Evolutionary conservation across 2,329 filamentous ascomycete species (phyloP).

Genomic region (Beauveria caledonica): DNA sequence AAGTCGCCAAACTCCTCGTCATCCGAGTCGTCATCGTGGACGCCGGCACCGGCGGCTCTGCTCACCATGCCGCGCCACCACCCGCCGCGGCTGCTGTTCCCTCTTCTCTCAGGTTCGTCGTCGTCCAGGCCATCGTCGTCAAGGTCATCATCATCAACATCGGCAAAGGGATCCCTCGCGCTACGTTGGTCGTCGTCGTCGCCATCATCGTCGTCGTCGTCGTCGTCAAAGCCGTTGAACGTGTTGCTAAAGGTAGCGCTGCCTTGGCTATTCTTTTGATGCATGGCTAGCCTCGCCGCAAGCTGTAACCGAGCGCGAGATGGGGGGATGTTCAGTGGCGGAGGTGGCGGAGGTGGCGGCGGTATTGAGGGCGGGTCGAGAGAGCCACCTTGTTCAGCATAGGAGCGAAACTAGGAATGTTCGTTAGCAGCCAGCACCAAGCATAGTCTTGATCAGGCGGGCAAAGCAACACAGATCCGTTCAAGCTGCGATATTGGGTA

Average conservation of each 20-base stretch:
- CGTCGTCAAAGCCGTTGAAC: slow-evolving; percentile 45
- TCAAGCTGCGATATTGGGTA: slow-evolving; percentile 13
- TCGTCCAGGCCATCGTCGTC: slow-evolving; percentile 28
- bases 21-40: slow-evolving; percentile 34
- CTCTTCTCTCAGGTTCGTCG: slow-evolving; percentile 20
- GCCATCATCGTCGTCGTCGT: slow-evolving; percentile 42
- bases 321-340: slow-evolving; percentile 76
- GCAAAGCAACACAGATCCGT: slow-evolving; percentile 10
- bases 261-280: slow-evolving; percentile 53
- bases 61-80: slow-evolving; percentile 40
- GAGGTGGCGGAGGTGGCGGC: slow-evolving; percentile 58
- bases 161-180: slow-evolving; percentile 40
- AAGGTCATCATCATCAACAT: slow-evolving; percentile 39
- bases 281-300: slow-evolving; percentile 76
- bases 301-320: slow-evolving; percentile 81
- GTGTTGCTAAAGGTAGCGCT: slow-evolving; percentile 34
- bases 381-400: slow-evolving; percentile 41
- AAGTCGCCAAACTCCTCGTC: slow-evolving; percentile 64
- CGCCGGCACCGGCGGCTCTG: slow-evolving; percentile 26
- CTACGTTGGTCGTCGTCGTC: slow-evolving; percentile 17
- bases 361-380: slow-evolving; percentile 50
- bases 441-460: background rate
- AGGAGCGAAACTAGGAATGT: slow-evolving; percentile 45
- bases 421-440: slow-evolving; percentile 3
- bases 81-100: slow-evolving; percentile 26